Percentiles rank a stretch among this genome's conserved stretches.
Evolutionary conservation across 768 basidiomycete genomes (phyloP).

Genomic region (Pleurotus tuber-regium): DNA sequence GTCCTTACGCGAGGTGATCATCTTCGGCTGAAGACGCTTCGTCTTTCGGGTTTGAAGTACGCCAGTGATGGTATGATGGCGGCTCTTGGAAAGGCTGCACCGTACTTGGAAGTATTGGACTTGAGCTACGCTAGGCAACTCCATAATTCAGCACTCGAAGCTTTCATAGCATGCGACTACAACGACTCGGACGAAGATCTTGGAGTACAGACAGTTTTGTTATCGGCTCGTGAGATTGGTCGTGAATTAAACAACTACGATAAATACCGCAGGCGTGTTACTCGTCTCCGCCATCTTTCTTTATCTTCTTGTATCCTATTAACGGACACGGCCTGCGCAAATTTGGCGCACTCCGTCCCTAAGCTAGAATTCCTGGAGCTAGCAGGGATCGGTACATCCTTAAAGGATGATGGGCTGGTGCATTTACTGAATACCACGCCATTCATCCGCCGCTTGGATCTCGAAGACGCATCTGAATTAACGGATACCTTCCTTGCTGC

Average conservation of each 20-base stretch:
- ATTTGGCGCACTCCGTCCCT: constrained; percentile 70
- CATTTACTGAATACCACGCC: constrained; percentile 69
- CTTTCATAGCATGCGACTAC: constrained; percentile 58
- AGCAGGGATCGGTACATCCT: constrained; percentile 65
- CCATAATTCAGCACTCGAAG: constrained; percentile 74
- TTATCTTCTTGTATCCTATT: constrained; percentile 70
- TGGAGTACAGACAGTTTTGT: constrained; percentile 41
- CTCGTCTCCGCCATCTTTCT: constrained; percentile 68
- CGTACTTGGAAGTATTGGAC: constrained; percentile 76
- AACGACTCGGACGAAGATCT: constrained; percentile 29
- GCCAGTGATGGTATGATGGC: constrained; percentile 60
- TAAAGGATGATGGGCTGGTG: constrained; percentile 74
- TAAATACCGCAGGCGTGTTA: constrained; percentile 58
- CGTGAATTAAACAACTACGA: constrained; percentile 49
- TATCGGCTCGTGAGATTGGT: constrained; percentile 65
- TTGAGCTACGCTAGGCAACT: constrained; percentile 69
- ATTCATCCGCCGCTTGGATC: constrained; percentile 69
- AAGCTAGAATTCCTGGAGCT: constrained; percentile 76
- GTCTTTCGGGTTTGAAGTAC: constrained; percentile 65
- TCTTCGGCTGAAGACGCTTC: constrained; percentile 59
- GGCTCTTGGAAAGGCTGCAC: constrained; percentile 65
- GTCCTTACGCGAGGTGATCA: constrained; percentile 43
- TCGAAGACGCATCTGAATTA: constrained; percentile 80
- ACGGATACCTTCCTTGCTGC: constrained; percentile 67
- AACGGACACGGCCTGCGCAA: constrained; percentile 72